Percentiles rank a stretch among this genome's conserved stretches.
These are phyloP conservation scores for Terfezia boudieri DNA, from an alignment of 495 filamentous ascomycete species.

Conservation along the genomic window DNA sequence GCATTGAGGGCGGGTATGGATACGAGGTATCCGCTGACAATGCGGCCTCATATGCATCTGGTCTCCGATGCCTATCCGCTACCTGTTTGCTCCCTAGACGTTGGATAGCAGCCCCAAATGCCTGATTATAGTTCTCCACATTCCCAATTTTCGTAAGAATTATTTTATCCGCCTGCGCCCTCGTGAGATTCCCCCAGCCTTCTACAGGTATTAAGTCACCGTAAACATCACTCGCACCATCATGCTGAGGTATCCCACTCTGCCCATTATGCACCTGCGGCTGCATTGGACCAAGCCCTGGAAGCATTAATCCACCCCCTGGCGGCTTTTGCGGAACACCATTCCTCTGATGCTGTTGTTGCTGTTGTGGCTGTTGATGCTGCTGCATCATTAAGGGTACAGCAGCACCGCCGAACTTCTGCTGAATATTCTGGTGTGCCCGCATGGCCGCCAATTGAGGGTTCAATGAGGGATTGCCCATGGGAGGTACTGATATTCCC, in stretches of 20 bases:
- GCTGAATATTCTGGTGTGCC: constrained; percentile 24
- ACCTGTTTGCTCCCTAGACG: constrained; percentile 14
- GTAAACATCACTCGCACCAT: constrained; percentile 43
- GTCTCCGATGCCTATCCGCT: constrained; percentile 13
- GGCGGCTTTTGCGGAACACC: neutral
- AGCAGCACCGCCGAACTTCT: constrained; percentile 33
- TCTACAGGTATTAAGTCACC: constrained; percentile 28
- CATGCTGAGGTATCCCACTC: constrained; percentile 38
- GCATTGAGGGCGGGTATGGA: constrained; percentile 11
- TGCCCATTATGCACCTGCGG: constrained; percentile 22
- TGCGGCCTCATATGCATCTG: constrained; percentile 15
- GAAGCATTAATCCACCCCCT: neutral
- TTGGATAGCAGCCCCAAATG: neutral
- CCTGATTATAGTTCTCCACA: constrained; percentile 3
- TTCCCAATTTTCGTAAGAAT: constrained; percentile 11
- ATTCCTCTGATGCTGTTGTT: constrained; percentile 4
- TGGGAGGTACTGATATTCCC: constrained; percentile 8
- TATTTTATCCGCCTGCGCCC: constrained; percentile 13
- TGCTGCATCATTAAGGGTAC: constrained; percentile 12
- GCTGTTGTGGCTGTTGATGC: constrained; percentile 2
- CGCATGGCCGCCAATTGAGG: constrained; percentile 20
- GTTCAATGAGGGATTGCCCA: constrained; percentile 17
- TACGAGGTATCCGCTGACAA: constrained; percentile 13
- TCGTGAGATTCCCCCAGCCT: constrained; percentile 19
- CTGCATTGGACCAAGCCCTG: constrained; percentile 6